phyloP scores from a whole-genome alignment of 176 grass and related monocot species.

The Alloteropsis semialata region DNA sequence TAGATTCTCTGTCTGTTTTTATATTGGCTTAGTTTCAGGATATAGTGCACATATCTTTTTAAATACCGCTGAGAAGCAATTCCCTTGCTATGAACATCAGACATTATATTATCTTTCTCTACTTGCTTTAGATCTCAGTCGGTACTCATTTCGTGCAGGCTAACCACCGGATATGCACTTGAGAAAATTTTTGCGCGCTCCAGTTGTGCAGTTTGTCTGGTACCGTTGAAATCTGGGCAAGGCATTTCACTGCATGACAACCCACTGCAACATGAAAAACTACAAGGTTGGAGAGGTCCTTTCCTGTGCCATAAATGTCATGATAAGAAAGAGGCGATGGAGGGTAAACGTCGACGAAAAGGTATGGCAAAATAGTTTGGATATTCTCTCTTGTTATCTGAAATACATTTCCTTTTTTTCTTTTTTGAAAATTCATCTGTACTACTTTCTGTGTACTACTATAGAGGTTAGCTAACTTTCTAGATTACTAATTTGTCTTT shows the following conservation, averaged over 20 bases:
- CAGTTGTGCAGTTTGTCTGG: slow-evolving; percentile 77
- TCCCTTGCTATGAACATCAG: not conserved
- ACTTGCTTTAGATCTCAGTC: not conserved
- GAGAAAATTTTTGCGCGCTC: slow-evolving; percentile 74
- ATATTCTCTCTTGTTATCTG: slow-evolving; percentile 18
- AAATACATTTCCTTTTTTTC: not conserved
- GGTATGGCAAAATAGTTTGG: slow-evolving; percentile 33
- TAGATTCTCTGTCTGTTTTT: slow-evolving; percentile 6
- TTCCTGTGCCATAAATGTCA: slow-evolving; percentile 85
- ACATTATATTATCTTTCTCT: not conserved
- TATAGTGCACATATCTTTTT: slow-evolving; percentile 5
- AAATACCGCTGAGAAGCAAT: not conserved
- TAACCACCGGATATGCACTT: slow-evolving; percentile 69
- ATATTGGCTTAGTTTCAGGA: slow-evolving; percentile 5
- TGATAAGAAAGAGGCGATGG: slow-evolving; percentile 89
- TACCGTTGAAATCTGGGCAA: slow-evolving; percentile 55
- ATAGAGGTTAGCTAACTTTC: not conserved
- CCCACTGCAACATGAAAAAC: slow-evolving; percentile 57
- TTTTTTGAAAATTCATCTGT: not conserved
- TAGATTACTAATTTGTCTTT: slow-evolving; percentile 11
- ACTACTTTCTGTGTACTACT: not conserved
- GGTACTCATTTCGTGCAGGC: slow-evolving; percentile 35
- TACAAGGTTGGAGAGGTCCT: slow-evolving; percentile 79
- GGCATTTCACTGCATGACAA: slow-evolving; percentile 70
- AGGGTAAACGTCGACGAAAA: slow-evolving; percentile 60